A percentile compares a stretch with the other conserved stretches of the same genome.
phyloP scores from a whole-genome alignment of 2,329 filamentous ascomycete genomes.

The Albophoma yamanashiensis region DNA sequence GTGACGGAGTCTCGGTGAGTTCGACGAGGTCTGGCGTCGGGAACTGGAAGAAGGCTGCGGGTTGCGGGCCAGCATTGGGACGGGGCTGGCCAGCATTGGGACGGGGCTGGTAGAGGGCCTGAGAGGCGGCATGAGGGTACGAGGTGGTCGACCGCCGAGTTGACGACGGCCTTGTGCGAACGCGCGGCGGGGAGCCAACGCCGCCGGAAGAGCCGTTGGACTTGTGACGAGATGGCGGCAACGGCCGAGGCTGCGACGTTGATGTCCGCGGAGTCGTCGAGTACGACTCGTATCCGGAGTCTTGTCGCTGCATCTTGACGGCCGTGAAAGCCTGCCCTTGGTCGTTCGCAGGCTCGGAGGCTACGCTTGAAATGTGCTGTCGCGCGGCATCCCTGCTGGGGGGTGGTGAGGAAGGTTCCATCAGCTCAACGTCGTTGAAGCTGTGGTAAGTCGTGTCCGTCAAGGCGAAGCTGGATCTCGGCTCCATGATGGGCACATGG shows the following conservation, averaged over 20 bases:
- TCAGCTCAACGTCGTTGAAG: constrained; percentile 39
- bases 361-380: neutral
- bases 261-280: constrained; percentile 26
- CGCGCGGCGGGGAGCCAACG: constrained; percentile 13
- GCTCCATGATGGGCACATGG: constrained; percentile 2
- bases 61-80: constrained; percentile 18
- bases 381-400: constrained; percentile 5
- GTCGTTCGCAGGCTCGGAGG: constrained; percentile 1
- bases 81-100: constrained; percentile 22
- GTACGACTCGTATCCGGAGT: constrained; percentile 48
- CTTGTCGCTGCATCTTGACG: constrained; percentile 39
- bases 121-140: constrained; percentile 16
- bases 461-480: constrained; percentile 23
- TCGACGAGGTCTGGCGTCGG: constrained; percentile 30
- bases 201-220: constrained; percentile 20
- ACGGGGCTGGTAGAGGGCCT: constrained; percentile 23
- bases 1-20: constrained; percentile 11
- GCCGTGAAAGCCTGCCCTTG: constrained; percentile 14
- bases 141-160: constrained; percentile 30
- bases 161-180: constrained; percentile 28
- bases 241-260: constrained; percentile 17
- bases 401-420: constrained; percentile 22
- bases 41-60: constrained; percentile 38
- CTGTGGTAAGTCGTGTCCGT: constrained; percentile 41
- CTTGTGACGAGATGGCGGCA: constrained; percentile 19